Conservation (phyloP, 805 yeast genomes). For the Suhomyces xylopsoci region DNA sequence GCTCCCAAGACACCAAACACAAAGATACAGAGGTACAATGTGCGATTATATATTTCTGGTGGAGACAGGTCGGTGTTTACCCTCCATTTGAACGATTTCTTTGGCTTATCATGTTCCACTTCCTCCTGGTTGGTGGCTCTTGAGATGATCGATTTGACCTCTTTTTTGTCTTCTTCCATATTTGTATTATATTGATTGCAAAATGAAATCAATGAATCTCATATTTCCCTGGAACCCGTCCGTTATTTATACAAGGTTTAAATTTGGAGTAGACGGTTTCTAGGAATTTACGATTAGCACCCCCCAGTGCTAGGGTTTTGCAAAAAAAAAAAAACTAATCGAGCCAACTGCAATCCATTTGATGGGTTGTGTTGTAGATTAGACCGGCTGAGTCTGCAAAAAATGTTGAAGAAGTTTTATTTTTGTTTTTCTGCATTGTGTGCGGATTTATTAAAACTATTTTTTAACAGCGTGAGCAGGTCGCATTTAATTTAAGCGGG, state of each 20-base stretch:
- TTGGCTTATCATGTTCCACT: background rate
- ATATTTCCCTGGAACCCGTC: background rate
- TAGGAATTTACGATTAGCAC: background rate
- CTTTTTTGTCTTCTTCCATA: slow-evolving; percentile 1
- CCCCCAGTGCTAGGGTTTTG: background rate
- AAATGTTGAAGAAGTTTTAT: background rate
- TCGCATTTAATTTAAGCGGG: background rate
- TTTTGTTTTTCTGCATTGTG: background rate
- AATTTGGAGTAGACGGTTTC: background rate
- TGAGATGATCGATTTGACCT: background rate
- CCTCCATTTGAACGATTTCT: slow-evolving; percentile 11
- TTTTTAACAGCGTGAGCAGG: background rate
- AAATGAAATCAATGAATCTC: background rate
- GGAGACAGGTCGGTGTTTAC: slow-evolving; percentile 18
- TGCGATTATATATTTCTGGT: slow-evolving; percentile 20
- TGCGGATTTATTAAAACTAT: background rate
- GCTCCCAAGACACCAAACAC: slow-evolving; percentile 24
- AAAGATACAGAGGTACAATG: slow-evolving; percentile 17
- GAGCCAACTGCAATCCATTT: background rate
- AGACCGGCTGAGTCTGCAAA: background rate
- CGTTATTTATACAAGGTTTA: background rate
- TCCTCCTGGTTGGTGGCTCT: background rate
- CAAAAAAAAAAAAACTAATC: background rate
- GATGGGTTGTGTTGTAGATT: background rate
- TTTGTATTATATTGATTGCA: background rate